A percentile compares a stretch with the other conserved stretches of the same genome.
These are phyloP conservation scores for Sphaerostilbella broomeana DNA, from an alignment of 2,329 filamentous ascomycete genomes.

Conservation along the genomic window DNA sequence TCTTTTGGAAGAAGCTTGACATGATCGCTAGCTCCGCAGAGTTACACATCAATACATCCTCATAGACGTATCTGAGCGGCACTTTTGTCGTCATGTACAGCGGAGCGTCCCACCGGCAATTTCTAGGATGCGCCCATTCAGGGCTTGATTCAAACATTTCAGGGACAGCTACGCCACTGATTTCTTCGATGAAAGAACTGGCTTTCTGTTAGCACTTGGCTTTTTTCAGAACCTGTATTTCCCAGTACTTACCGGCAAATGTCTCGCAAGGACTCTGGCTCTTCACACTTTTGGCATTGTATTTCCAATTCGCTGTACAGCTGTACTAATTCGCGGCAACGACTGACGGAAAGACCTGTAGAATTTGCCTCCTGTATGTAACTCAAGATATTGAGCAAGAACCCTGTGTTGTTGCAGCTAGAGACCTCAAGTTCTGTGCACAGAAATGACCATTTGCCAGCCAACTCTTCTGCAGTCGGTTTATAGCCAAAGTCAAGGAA, in stretches of 20 bases:
- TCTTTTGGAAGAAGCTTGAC: conserved; percentile 5
- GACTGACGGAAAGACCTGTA: conserved; percentile 1
- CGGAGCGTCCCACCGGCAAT: conserved; percentile 9
- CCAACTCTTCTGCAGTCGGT: conserved; percentile 5
- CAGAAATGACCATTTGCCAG: conserved; percentile 10
- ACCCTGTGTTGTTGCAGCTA: conserved; percentile 8
- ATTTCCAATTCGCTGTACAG: conserved; percentile 12
- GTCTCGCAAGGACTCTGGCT: conserved; percentile 8
- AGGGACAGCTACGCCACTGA: conserved; percentile 9
- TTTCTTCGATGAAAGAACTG: conserved; percentile 11
- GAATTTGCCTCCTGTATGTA: conserved; percentile 11
- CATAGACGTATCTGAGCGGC: conserved; percentile 4
- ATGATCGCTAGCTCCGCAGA: neutral
- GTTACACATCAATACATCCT: neutral
- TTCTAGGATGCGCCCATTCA: conserved; percentile 2
- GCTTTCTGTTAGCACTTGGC: neutral
- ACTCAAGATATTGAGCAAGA: conserved; percentile 12
- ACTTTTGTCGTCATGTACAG: conserved; percentile 3
- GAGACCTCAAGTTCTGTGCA: conserved; percentile 11
- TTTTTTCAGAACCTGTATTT: neutral
- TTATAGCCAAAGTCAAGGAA: conserved; percentile 11
- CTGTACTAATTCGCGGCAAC: conserved; percentile 7
- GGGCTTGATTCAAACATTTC: neutral
- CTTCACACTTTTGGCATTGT: conserved; percentile 2
- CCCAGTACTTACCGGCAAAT: conserved; percentile 13